Conservation (phyloP, 192 early-diverging fungal genomes). For the Helicostylum pulchrum region DNA sequence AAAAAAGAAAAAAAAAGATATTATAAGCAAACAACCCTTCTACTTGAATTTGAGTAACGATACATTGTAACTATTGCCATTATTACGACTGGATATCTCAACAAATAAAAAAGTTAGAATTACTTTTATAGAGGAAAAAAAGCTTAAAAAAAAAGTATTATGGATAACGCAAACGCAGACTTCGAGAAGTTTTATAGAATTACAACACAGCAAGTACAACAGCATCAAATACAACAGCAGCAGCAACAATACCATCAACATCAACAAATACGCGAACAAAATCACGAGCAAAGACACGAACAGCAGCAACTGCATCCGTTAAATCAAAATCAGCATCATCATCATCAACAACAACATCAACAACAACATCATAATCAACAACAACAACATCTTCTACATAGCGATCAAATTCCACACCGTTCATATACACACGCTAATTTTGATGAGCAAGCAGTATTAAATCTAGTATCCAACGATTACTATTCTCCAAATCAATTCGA, state of each 20-base stretch:
- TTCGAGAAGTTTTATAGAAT: slow-evolving; percentile 6
- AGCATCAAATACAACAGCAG: background rate
- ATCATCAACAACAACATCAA: background rate
- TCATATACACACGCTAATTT: no score
- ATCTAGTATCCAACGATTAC: background rate
- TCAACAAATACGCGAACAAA: slow-evolving; percentile 5
- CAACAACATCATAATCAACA: slow-evolving; percentile 7
- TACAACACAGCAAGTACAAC: background rate
- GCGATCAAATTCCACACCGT: no score
- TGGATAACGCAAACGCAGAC: background rate
- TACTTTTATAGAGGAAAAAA: background rate
- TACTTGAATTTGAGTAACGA: background rate
- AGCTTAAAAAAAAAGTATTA: background rate
- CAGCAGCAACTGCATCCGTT: no score
- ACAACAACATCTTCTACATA: background rate
- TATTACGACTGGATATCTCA: no score
- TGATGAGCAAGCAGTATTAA: background rate
- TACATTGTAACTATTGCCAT: background rate
- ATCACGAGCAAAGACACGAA: background rate
- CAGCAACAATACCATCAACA: slow-evolving; percentile 2
- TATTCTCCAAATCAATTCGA: no score
- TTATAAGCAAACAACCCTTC: background rate
- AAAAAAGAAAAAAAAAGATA: background rate
- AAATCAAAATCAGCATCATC: background rate
- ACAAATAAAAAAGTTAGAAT: no score